Base-by-base conservation (phyloP, 2,329 filamentous ascomycete species). In the Emergomyces orientalis region DNA sequence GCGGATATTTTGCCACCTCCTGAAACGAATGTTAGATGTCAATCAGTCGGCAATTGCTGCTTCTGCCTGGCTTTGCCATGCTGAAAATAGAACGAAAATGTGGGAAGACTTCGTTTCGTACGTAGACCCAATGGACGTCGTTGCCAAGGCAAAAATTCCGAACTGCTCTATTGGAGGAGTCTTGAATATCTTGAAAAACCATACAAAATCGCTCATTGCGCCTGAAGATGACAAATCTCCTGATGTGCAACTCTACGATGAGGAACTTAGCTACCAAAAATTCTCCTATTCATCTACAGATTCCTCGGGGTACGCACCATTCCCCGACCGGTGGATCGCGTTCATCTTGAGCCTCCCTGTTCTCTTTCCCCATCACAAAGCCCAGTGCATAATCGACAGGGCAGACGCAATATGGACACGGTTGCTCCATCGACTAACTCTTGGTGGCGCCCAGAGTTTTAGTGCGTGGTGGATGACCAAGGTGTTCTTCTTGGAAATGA, bases 401-500 rank as follows among this genome's bases (percentile, higher is more conserved):
- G 74, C 78, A 30, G 76, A 77, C 62, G 71, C 74, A 14, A 62
- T 80, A 39, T 80, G 77, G 77, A 75, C 77, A 57, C 73, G 71
- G 58, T 72, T 79, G 30, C 72, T 79, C 55, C 77, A 74, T 62
- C 75, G 78, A 32, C 68, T 80, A 37, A 79, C 77, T 5, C 68
- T 78, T 34, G 74, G 73, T 56, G 77, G 77, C 13, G 78, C 78
- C 7, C 73, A 76, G 56, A 80, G 77, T 64, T 80, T 79, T 64
- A 79, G 77, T 66, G 76, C 77, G 6, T 80, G 78, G 78, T 79
- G 78, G 78, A 89, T 97, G 63, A 91, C 91, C 3, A 96, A 97
- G 74, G 92, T 93, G 63, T 97, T 93, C 82, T 84, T 97, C 60
- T 92, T 97, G 71, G 93, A 97, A 77, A 95, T 96, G 90, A 86